Evolutionary conservation across 2,329 filamentous ascomycete species (phyloP).

Genomic region (Aplosporella prunicola): DNA sequence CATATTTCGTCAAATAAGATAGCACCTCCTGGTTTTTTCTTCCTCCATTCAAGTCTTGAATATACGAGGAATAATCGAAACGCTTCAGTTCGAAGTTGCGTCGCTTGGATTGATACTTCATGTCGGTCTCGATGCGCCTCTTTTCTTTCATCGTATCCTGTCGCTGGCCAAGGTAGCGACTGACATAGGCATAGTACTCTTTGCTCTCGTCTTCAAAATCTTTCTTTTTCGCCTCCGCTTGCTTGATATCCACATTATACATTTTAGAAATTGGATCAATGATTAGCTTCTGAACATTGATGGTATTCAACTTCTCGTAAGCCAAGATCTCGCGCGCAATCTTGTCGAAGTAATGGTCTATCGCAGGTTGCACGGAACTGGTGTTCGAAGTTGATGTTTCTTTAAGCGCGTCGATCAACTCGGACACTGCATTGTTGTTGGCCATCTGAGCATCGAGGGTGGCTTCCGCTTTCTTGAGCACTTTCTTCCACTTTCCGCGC

Average conservation of each 20-base stretch:
- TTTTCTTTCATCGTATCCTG: conserved; percentile 96
- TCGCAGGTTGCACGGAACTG: conserved; percentile 90
- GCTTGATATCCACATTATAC: conserved; percentile 94
- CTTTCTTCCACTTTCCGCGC: conserved; percentile 89
- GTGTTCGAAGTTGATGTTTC: conserved; percentile 87
- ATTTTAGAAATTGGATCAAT: conserved; percentile 89
- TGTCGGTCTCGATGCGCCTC: conserved; percentile 88
- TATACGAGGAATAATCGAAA: conserved; percentile 97
- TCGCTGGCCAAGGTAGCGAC: conserved; percentile 88
- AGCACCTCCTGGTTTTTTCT: conserved; percentile 95
- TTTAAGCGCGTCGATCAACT: conserved; percentile 75
- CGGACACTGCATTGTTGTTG: conserved; percentile 75
- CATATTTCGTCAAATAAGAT: conserved; percentile 88
- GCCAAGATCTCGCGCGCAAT: conserved; percentile 82
- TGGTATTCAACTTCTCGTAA: conserved; percentile 78
- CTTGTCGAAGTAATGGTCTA: conserved; percentile 97
- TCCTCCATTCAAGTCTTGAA: conserved; percentile 98
- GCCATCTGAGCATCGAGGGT: conserved; percentile 69
- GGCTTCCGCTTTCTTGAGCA: conserved; percentile 86
- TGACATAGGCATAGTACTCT: conserved; percentile 94
- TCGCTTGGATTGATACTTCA: conserved; percentile 90
- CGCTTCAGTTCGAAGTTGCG: conserved; percentile 94
- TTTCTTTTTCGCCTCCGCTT: conserved; percentile 90
- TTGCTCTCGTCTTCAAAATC: conserved; percentile 99
- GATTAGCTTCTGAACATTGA: conserved; percentile 81